A percentile compares a stretch with the other conserved stretches of the same genome.
Conservation (phyloP, 305 asterid genomes). For the Fraxinus xanthoxyloides region DNA sequence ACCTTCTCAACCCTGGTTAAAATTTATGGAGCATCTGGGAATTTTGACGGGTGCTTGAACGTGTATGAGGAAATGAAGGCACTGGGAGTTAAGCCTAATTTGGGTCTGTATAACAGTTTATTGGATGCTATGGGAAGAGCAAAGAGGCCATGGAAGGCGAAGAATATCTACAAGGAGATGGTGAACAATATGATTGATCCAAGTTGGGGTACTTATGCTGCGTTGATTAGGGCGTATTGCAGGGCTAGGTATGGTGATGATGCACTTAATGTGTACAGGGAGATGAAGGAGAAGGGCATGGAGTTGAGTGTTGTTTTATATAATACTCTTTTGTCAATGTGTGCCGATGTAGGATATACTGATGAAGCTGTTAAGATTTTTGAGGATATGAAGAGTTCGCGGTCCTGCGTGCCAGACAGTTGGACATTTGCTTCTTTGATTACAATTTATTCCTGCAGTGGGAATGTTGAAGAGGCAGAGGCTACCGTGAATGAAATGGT, state of each 20-base stretch:
- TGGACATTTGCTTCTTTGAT: slow-evolving; percentile 81
- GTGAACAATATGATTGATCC: slow-evolving; percentile 54
- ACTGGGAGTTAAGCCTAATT: slow-evolving; percentile 59
- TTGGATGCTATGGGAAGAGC: slow-evolving; percentile 98
- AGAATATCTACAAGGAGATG: slow-evolving; percentile 68
- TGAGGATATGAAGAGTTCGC: slow-evolving; percentile 67
- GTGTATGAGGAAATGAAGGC: slow-evolving; percentile 92
- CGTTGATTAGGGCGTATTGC: slow-evolving; percentile 68
- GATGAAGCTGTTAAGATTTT: slow-evolving; percentile 78
- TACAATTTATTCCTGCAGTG: slow-evolving; percentile 72
- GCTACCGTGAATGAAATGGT: slow-evolving; percentile 63
- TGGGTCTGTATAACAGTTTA: slow-evolving; percentile 63
- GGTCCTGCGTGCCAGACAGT: slow-evolving; percentile 60
- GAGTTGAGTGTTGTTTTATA: slow-evolving; percentile 61
- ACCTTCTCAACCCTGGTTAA: slow-evolving; percentile 72
- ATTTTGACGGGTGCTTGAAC: slow-evolving; percentile 91
- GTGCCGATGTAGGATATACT: slow-evolving; percentile 72
- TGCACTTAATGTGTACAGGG: slow-evolving; percentile 64
- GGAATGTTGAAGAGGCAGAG: slow-evolving; percentile 82
- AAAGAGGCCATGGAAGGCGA: slow-evolving; percentile 92
- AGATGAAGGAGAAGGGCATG: slow-evolving; percentile 82
- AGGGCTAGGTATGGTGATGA: slow-evolving; percentile 74
- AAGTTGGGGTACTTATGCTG: slow-evolving; percentile 74
- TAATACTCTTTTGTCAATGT: slow-evolving; percentile 70
- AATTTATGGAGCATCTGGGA: slow-evolving; percentile 62